Evolutionary conservation across 1,284 basidiomycete species (phyloP), one percentile per base, ranked within the genome.

Genomic region (Phellopilus nigrolimitatus): DNA sequence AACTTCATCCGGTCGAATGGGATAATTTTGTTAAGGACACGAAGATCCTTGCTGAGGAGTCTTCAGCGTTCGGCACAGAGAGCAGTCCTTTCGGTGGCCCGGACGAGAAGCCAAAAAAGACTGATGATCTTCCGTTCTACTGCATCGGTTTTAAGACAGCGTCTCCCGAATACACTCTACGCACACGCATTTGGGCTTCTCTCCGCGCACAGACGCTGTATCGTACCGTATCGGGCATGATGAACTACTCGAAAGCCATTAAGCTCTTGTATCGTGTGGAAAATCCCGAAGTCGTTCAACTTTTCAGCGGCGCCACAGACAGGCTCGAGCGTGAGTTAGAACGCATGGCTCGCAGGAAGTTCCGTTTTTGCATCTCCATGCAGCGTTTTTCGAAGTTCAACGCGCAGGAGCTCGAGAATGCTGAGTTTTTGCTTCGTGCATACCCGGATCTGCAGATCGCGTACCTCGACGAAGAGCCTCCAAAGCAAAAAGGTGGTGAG

Each of bases 11-110:
- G n/a, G 79, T 98, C 56, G 97, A 99, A 68, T 99, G 97, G 97
- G 95, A 98, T 73, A 99, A 99, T 71, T 99, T 99, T 64, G 97
- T 99, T 61, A 95, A 97, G 75, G 97, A 99, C 68, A 99, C 97
- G 62, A 99, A 99, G 79, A 99, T 99, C 58, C 75, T 99, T 46
- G 94, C 93, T 2, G 97, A 98, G 61, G 97, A 99, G 69, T 84
- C 85, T 28, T 72, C 75, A 59, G 75, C 71, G 48, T 79, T 79
- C 47, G 79, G 69, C 12, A 64, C 70, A 25, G 74, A 81, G 48
- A 80, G 78, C 54, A 78, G 76, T 52, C 71, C 79, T 15, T 75
- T 71, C 43, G 71, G 70, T 70, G 70, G 70, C 69, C 56, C 76
- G 17, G 76, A 87, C 67, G 93, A 95, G 68, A 95, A 97, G 75